Evolutionary conservation across 768 basidiomycete genomes (phyloP).

Genomic region (Leucosporidium creatinivorum): DNA sequence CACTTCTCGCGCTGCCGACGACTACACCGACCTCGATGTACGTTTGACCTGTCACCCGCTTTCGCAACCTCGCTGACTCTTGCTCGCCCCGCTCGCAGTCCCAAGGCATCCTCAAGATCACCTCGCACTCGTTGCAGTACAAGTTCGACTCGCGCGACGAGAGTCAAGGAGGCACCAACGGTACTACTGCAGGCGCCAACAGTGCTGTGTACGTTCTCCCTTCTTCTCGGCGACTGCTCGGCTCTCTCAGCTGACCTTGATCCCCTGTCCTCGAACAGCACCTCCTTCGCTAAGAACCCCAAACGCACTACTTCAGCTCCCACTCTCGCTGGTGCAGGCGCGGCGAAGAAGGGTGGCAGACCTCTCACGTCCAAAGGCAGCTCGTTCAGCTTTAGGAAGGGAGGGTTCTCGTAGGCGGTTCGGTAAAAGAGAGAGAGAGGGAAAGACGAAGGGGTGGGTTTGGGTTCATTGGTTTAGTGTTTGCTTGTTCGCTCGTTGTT

Average conservation of each 20-base stretch:
- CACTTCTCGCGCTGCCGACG: not conserved
- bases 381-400: too few species aligned
- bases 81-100: not conserved
- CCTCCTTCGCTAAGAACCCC: too few species aligned
- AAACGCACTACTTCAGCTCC: too few species aligned
- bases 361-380: too few species aligned
- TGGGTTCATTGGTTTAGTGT: too few species aligned
- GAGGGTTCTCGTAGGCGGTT: too few species aligned
- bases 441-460: too few species aligned
- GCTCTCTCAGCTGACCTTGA: too few species aligned
- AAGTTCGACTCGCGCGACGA: conserved; percentile 11
- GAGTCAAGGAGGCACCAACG: not conserved
- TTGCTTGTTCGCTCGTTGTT: too few species aligned
- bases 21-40: conserved; percentile 14
- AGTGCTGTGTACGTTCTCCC: conserved; percentile 20
- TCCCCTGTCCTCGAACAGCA: too few species aligned
- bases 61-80: not conserved
- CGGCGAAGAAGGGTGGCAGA: conserved; percentile 1
- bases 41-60: not conserved
- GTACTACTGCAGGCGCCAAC: not conserved
- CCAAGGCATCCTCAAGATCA: not conserved
- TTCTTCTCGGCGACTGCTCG: not conserved
- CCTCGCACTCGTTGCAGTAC: conserved; percentile 7
- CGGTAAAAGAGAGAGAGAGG: too few species aligned
- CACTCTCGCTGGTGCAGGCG: too few species aligned